Evolutionary conservation across 306 rosid species (phyloP), one percentile per base, ranked within the genome.

Genomic region (Cicer yamashitae): DNA sequence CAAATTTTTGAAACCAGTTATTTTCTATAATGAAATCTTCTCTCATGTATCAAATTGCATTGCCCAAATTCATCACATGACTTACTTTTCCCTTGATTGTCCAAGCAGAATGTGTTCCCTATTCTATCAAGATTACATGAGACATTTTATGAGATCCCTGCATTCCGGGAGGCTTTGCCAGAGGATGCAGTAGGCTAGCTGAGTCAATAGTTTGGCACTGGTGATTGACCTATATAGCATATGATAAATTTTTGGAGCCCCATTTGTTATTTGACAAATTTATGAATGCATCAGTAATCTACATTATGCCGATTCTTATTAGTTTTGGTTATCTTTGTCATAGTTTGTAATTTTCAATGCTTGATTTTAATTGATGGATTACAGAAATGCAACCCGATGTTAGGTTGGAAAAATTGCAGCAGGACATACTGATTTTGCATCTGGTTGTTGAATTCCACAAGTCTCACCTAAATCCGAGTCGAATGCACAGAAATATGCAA

Each of bases 81-180:
- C 58, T 74, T 14, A 60, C 22, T 34, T 66, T 52, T 70, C n/a
- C n/a, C 51, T 73, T 10, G 9, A 46, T 77, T 54, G 54, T 61
- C 64, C 68, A 73, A 78, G 84, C 90, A 88, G 94, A 59, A 81
- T 6, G 82, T 84, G 78, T 94, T 86, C 71, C 93, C 97, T 22
- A 46, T 84, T 74, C 82, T 94, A 53, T 67, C 87, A 25, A 87
- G 88, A 77, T 81, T 94, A 82, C 37, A 83, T 52, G 91, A 86
- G 79, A 81, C 89, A 52, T 91, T 91, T 86, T 48, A 54, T 43
- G 82, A 79, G 46, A 63, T 81, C 57, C 87, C 90, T 8, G 94
- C 86, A 52, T 89, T 90, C 78, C 77, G 48, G 71, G 90, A 90
- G 66, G 91, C 96, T 61, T 73, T 62, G 65, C 96, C 94, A 9